Conservation (phyloP, 192 early-diverging fungal genomes). For the Rhizoclosmatium globosum region DNA sequence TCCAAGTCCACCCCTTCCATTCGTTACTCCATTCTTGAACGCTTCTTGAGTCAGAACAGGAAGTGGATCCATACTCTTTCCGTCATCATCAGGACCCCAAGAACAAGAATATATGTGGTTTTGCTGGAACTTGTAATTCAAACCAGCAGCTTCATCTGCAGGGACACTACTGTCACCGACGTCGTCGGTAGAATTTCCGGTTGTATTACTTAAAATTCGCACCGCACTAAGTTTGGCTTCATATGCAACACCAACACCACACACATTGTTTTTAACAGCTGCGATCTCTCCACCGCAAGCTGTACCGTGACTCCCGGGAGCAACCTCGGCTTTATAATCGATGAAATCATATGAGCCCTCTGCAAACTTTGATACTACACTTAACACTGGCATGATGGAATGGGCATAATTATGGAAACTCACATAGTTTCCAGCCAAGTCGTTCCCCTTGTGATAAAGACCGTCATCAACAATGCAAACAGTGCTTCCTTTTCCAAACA, state of each 20-base stretch:
- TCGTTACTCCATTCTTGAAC: conserved; percentile 82
- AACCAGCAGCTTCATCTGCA: conserved; percentile 87
- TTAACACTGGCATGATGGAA: neutral
- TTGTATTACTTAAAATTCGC: conserved; percentile 73
- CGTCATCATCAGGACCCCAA: conserved; percentile 95
- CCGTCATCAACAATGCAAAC: conserved; percentile 93
- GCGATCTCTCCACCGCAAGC: conserved; percentile 98
- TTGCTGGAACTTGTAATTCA: conserved; percentile 86
- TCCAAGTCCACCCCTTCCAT: conserved; percentile 84
- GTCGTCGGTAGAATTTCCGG: conserved; percentile 26
- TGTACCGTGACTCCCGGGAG: conserved; percentile 91
- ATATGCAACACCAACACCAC: conserved; percentile 93
- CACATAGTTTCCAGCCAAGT: conserved; percentile 88
- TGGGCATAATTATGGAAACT: conserved; percentile 38
- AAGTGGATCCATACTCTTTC: conserved; percentile 83
- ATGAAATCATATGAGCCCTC: conserved; percentile 96
- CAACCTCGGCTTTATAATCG: conserved; percentile 75
- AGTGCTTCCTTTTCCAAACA: neutral
- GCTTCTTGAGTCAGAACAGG: conserved; percentile 79
- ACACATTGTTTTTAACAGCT: conserved; percentile 84
- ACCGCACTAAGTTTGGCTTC: conserved; percentile 82
- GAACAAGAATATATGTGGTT: conserved; percentile 98
- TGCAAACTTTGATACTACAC: conserved; percentile 57
- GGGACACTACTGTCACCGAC: conserved; percentile 79
- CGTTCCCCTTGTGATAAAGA: conserved; percentile 83